Evolutionary conservation across 352 stramenopile species (phyloP), one percentile per base, ranked within the genome.

Genomic region (Hyaloperonospora brassicae): DNA sequence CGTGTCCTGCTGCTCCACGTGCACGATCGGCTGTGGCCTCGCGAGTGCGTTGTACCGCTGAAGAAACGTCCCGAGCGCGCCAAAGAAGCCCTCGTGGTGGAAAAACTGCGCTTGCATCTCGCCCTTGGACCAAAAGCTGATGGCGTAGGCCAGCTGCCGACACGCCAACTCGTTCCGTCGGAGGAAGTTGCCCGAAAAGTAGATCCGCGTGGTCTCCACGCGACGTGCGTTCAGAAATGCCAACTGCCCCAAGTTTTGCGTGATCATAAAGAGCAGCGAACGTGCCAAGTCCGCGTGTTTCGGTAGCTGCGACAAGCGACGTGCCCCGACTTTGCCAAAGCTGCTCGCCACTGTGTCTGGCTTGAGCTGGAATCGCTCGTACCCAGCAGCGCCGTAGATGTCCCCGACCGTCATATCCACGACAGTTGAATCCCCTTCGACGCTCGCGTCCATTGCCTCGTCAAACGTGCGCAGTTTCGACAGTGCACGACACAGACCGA

Each of bases 381-480:
- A 97, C 24, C 89, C 87, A 22, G 67, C 61, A 8, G 42, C 56
- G 12, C 97, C 97, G 68, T 99, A 99, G 57, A 99, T 99, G 68
- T 99, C 97, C 41, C 93, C 91, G 10, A 99, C 96, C 42, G 97
- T 96, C 87, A 98, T 96, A 70, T 98, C 92, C 25, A 98, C 84
- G 36, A 66, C 71, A 44, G 73, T 80, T 41, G 77, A 87, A 54
- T 90, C 68, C 39, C 80, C 80, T 30, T 69, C 61, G 47, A 84
- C 64, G 34, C 66, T 82, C n/a, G 76, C 77, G 57, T 85, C 73
- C 76, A 90, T 86, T 49, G 80, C 77, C 39, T 87, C 80, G 59
- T 90, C 80, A 43, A 88, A 90, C 13, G 68, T 82, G n/a, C 71
- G 71, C 48, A 87, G 55, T 62, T 87, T 93, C 22, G 89, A 97